Evolutionary conservation across 257 asterid species (phyloP), one percentile per base, ranked within the genome.

Genomic region (Misopates orontium): DNA sequence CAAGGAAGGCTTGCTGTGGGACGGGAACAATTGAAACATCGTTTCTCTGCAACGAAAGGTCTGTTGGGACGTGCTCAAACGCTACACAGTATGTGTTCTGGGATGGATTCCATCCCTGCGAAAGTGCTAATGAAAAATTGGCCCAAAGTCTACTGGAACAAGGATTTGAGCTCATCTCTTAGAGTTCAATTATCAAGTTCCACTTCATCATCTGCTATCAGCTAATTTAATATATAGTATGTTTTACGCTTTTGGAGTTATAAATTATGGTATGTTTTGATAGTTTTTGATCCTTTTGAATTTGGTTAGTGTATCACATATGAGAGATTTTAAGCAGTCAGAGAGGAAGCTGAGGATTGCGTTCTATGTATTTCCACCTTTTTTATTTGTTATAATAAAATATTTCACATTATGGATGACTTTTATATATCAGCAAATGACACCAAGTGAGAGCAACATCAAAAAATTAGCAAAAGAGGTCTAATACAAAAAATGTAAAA

Each of bases 81-180:
- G 96, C 97, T 12, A 82, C 96, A 47, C 40, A 71, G 18, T 90
- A 81, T 25, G 90, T 90, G 42, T 90, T 87, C 65, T 90, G 88
- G 90, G 96, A 87, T 66, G 96, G 96, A 24, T 85, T 85, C 64
- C 97, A 90, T 69, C 96, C 97, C 21, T 74, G 92, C 15, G 80
- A 78, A 73, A 61, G 83, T n/a, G 90, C 93, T 65, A 87, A 89
- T 77, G 83, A 89, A 62, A 78, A 81, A 56, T 39, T 89, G 73
- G 95, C 96, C 1, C 84, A 83, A 62, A 75, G 71, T 78, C 81
- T 89, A 36, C 76, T 87, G 9, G 83, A 49, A 39, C 91, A 89
- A 71, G 95, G 96, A 57, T 77, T 77, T 36, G 90, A 81, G 39
- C 93, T 89, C 76, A 81, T 89, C 71, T 84, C 92, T 40, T 86